Evolutionary conservation across 345 rosid species (phyloP).

Genomic region (Gossypium bickii): DNA sequence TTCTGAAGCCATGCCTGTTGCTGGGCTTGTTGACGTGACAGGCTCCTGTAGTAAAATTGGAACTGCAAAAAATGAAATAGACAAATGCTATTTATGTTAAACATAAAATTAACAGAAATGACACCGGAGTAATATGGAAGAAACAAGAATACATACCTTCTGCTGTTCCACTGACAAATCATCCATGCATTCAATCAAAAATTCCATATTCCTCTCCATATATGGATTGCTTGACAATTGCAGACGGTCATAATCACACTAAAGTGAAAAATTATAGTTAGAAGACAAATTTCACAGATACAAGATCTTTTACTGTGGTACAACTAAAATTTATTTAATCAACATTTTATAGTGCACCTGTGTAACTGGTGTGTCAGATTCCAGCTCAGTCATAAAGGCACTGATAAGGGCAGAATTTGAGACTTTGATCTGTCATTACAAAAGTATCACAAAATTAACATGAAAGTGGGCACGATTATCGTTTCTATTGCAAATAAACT

Average conservation of each 20-base stretch:
- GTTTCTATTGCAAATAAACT: neutral
- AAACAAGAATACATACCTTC: constrained; percentile 48
- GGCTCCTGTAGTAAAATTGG: constrained; percentile 76
- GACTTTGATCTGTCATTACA: constrained; percentile 72
- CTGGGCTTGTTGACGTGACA: constrained; percentile 93
- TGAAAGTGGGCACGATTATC: neutral
- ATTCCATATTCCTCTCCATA: constrained; percentile 88
- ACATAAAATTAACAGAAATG: neutral
- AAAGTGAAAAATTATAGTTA: constrained; percentile 9
- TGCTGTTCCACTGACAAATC: constrained; percentile 88
- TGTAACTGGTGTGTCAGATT: constrained; percentile 79
- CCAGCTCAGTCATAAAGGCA: constrained; percentile 95
- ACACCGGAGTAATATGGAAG: neutral
- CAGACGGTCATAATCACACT: constrained; percentile 94
- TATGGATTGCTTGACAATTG: constrained; percentile 77
- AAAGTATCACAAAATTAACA: constrained; percentile 1
- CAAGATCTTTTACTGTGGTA: neutral
- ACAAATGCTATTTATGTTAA: constrained; percentile 3
- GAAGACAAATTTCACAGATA: neutral
- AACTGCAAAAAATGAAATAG: constrained; percentile 41
- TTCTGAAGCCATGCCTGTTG: constrained; percentile 99
- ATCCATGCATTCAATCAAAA: constrained; percentile 98
- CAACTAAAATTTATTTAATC: neutral
- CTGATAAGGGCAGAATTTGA: constrained; percentile 96
- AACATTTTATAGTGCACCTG: constrained; percentile 46